phyloP scores from a whole-genome alignment of 352 stramenopile genomes.

The Phytophthora foliorum region DNA sequence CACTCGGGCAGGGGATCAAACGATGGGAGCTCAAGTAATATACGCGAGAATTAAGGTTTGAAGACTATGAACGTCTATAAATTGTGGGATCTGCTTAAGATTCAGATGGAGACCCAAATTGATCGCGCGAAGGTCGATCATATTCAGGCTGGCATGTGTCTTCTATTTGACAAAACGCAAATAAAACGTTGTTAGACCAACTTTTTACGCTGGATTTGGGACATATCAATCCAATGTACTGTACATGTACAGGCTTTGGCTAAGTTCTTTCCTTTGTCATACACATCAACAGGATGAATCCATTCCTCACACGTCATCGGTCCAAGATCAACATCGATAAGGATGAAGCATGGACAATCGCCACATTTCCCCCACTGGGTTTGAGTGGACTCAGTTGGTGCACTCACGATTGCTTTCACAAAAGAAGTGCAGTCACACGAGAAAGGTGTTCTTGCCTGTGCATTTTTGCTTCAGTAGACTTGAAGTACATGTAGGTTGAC shows the following conservation, averaged over 20 bases:
- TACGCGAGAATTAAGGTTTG: conserved; percentile 22
- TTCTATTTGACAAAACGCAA: too few relatives aligned
- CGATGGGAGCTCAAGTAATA: conserved; percentile 14
- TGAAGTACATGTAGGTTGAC: too few relatives aligned
- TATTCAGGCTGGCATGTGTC: conserved; percentile 12
- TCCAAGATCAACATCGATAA: conserved; percentile 25
- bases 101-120: too few relatives aligned
- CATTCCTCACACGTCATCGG: conserved; percentile 40
- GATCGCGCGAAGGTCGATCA: conserved; percentile 10
- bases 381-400: too few relatives aligned
- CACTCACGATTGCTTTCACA: too few relatives aligned
- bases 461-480: too few relatives aligned
- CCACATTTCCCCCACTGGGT: too few relatives aligned
- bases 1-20: conserved; percentile 23
- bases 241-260: conserved; percentile 27
- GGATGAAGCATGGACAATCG: too few relatives aligned
- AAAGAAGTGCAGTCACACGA: too few relatives aligned
- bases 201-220: conserved; percentile 37
- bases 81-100: neutral
- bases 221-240: conserved; percentile 15
- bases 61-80: conserved; percentile 24
- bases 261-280: conserved; percentile 16
- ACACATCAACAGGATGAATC: conserved; percentile 27
- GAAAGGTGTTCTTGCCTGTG: too few relatives aligned
- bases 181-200: too few relatives aligned